Conservation (phyloP, 441 rosid species). For the Jatropha multifida region DNA sequence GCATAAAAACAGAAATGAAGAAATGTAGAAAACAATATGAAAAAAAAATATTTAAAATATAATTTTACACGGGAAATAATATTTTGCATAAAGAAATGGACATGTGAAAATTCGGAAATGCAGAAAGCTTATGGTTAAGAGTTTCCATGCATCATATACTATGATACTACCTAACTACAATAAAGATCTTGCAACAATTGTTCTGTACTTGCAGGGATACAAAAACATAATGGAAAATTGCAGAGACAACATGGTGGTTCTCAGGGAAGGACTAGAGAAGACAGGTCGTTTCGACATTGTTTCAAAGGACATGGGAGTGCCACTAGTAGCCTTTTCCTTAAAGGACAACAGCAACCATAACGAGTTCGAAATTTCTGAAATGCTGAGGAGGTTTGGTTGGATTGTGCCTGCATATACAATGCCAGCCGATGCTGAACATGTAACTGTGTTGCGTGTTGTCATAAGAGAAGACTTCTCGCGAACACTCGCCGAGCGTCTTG, state of each 20-base stretch:
- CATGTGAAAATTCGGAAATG: no score
- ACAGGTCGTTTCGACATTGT: constrained; percentile 66
- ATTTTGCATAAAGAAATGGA: no score
- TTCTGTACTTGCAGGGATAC: constrained; percentile 44
- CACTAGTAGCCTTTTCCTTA: constrained; percentile 82
- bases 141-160: neutral
- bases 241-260: constrained; percentile 55
- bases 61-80: no score
- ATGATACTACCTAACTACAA: neutral
- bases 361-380: constrained; percentile 72
- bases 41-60: no score
- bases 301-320: constrained; percentile 81
- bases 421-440: constrained; percentile 86
- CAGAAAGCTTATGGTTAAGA: no score
- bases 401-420: constrained; percentile 89
- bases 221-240: constrained; percentile 83
- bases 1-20: no score
- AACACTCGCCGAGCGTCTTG: constrained; percentile 77
- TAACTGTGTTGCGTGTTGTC: constrained; percentile 81
- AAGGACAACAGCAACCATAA: constrained; percentile 61
- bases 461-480: constrained; percentile 86
- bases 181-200: neutral
- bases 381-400: constrained; percentile 85
- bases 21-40: no score
- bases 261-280: constrained; percentile 67